Evolutionary conservation across 768 basidiomycete species (phyloP), one percentile per base, ranked within the genome.

Genomic region (Boletus subparvulus): DNA sequence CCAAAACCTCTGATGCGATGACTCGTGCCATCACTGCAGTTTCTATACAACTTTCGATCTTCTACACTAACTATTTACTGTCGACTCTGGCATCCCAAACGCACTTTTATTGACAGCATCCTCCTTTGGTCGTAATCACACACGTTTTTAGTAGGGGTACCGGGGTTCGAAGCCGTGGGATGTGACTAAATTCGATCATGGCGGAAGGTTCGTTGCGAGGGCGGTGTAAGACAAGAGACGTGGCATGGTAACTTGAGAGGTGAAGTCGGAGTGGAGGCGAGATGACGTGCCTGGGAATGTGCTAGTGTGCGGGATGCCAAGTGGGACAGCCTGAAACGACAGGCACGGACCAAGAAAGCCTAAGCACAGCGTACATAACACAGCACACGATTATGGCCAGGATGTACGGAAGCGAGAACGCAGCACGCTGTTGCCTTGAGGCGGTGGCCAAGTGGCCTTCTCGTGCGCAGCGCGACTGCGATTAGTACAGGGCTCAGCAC

Each of bases 1-100:
- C 50, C 52, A 53, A 58, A 26, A 45, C 26, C 6, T 54, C 55
- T 59, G 54, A 61, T 49, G 50, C 46, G 16, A 40, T 42, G 58
- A n/a, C n/a, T 54, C 55, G 59, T 69, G 62, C 21, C 55, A 55
- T 50, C 56, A 47, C 48, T 46, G 51, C 55, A 42, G 51, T 61
- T 50, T 59, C 51, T 56, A 56, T 65, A 61, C 47, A 46, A 43
- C 53, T 36, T 68, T 73, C 65, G 64, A 66, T 65, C 62, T 70
- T 71, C 63, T 62, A 63, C 62, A 39, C 52, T 58, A 51, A 50
- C 54, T 61, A 62, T 64, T 68, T 69, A 62, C 62, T 47, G 54
- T 61, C 61, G 64, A 47, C 54, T 55, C 59, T 61, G 47, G 53
- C 42, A 54, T 48, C 56, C 40, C 44, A 35, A 50, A 32, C 47